Evolutionary conservation across 305 asterid genomes (phyloP), one percentile per base, ranked within the genome.

Genomic region (Fraxinus albicans): DNA sequence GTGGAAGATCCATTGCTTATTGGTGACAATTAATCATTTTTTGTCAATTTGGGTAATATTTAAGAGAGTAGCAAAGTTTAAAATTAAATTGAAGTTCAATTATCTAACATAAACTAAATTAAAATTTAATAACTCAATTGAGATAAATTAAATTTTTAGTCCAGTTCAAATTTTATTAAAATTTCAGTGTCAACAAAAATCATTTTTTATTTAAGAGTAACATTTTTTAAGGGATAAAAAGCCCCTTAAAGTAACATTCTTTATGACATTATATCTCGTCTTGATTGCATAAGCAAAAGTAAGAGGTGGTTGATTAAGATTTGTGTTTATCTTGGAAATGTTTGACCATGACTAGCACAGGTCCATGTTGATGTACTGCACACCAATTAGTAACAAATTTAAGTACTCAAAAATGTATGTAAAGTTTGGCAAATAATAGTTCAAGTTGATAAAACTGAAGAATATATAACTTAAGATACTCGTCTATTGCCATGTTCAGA

Each of bases 261-360:
- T 21, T 60, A 21, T 60, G 70, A 60, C 70, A 21, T 17, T 60
- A 21, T 60, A 60, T 4, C 8, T 60, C 69, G 10, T 21, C 4
- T 60, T 60, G 13, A 60, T 60, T 60, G 29, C 31, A 60, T 60
- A 23, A 25, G 27, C 27, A 40, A 67, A 67, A 35, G 42, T 38
- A 65, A 36, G 15, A 31, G 42, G 67, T 15, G 27, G 65, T 13
- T 12, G 44, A 38, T 8, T 2, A 23, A 65, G 77, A 79, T 63
- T 67, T 65, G 19, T 65, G 77, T 36, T 79, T 79, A 67, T 75
- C 42, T 38, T 79, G 63, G 6, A 73, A 25, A 79, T 58, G 21
- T 25, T 60, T 60, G 70, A 60, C 70, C 29, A 60, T 21, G 70
- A 60, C 1, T 60, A 8, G 47, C 3, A 60, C 12, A 7, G 29